Percentiles rank a stretch among this genome's conserved stretches.
Conservation (phyloP, 2,329 filamentous ascomycete genomes). For the Cylindrodendrum hubeiense region DNA sequence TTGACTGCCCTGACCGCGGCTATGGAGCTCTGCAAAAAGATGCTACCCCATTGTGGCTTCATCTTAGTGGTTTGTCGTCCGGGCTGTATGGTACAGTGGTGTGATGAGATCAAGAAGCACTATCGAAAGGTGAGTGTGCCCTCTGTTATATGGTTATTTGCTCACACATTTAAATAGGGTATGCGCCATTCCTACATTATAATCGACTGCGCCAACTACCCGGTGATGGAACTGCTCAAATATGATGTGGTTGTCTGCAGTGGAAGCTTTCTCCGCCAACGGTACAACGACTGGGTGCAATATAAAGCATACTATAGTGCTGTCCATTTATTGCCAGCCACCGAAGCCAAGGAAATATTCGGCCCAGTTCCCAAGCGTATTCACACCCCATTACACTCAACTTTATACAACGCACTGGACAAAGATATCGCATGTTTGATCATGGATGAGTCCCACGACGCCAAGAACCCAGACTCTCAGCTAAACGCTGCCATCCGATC, state of each 20-base stretch:
- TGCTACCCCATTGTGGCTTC: neutral
- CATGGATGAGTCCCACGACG: neutral
- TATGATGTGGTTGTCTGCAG: neutral
- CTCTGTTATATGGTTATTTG: neutral
- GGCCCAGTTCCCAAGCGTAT: neutral
- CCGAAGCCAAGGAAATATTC: neutral
- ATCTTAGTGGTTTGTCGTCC: neutral
- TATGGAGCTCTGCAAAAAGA: neutral
- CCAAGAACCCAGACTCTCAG: neutral
- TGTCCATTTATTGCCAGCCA: neutral
- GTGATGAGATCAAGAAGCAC: neutral
- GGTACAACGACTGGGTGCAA: neutral
- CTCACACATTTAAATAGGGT: neutral
- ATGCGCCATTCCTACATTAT: neutral
- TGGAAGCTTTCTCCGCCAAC: neutral
- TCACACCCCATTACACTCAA: neutral
- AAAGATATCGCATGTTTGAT: neutral
- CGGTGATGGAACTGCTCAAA: neutral
- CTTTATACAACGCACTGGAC: neutral
- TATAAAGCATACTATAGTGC: neutral
- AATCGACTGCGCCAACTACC: neutral
- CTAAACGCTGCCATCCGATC: neutral
- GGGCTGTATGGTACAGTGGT: neutral
- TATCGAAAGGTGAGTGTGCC: neutral
- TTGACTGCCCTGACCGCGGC: neutral